phyloP scores from a whole-genome alignment of 345 rosid genomes.

The Gossypium ekmanianum region DNA sequence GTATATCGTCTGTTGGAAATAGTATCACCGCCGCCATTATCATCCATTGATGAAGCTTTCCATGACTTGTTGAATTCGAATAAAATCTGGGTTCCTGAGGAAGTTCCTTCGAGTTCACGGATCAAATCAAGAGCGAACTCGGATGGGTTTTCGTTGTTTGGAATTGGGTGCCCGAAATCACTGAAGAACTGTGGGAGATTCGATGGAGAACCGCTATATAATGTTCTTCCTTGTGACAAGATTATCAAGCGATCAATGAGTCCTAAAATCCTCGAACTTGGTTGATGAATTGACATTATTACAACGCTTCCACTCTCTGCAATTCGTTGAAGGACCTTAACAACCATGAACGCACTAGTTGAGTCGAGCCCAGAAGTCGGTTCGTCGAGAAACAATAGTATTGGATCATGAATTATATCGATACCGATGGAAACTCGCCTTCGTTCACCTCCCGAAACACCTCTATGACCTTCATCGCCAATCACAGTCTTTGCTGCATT shows the following conservation, averaged over 20 bases:
- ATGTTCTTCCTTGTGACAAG: neutral
- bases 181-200: neutral
- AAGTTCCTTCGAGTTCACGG: slow-evolving; percentile 72
- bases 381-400: slow-evolving; percentile 77
- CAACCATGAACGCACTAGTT: slow-evolving; percentile 89
- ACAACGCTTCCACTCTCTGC: slow-evolving; percentile 85
- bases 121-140: slow-evolving; percentile 84
- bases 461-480: slow-evolving; percentile 91
- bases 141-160: slow-evolving; percentile 68
- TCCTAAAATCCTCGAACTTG: slow-evolving; percentile 81
- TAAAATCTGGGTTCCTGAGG: slow-evolving; percentile 54
- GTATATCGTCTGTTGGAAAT: neutral
- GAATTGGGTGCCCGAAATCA: slow-evolving; percentile 61
- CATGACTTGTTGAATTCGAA: slow-evolving; percentile 76
- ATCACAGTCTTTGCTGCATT: slow-evolving; percentile 75
- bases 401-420: slow-evolving; percentile 59
- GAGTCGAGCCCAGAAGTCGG: slow-evolving; percentile 96
- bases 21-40: neutral
- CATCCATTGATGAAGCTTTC: slow-evolving; percentile 33
- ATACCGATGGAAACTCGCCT: slow-evolving; percentile 12
- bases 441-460: slow-evolving; percentile 73
- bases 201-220: neutral
- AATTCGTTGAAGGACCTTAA: slow-evolving; percentile 75
- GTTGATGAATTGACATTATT: slow-evolving; percentile 90
- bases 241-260: slow-evolving; percentile 65